Percentiles rank a stretch among this genome's conserved stretches.
phyloP scores from a whole-genome alignment of 1,284 basidiomycete genomes.

The Amylostereum chailletii region DNA sequence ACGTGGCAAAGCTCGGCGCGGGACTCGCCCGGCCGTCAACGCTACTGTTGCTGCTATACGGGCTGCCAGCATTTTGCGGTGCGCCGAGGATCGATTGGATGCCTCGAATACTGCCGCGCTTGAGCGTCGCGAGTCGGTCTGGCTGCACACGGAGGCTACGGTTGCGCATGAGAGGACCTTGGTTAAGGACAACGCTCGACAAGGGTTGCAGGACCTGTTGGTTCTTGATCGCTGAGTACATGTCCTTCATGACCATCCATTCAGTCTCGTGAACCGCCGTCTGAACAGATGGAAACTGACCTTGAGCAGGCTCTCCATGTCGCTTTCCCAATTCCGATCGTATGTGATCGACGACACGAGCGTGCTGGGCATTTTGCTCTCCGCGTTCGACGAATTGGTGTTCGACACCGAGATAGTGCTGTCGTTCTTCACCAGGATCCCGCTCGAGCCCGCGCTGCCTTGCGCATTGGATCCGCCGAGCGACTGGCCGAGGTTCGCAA shows the following conservation, averaged over 20 bases:
- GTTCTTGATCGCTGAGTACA: conserved; percentile 85
- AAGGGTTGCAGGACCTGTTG: conserved; percentile 87
- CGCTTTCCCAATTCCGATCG: conserved; percentile 70
- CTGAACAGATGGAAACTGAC: conserved; percentile 28
- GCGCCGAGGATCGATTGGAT: conserved; percentile 68
- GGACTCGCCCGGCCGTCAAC: conserved; percentile 83
- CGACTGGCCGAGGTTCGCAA: conserved; percentile 23
- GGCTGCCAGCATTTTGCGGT: conserved; percentile 44
- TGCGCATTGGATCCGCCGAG: conserved; percentile 30
- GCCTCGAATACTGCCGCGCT: conserved; percentile 84
- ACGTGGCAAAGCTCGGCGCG: conserved; percentile 81
- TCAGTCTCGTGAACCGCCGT: neutral
- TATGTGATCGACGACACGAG: conserved; percentile 33
- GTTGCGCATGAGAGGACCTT: conserved; percentile 47
- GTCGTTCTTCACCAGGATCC: conserved; percentile 13
- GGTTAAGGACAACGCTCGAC: conserved; percentile 47
- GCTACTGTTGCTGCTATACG: conserved; percentile 74
- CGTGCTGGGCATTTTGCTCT: conserved; percentile 27
- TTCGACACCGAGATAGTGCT: conserved; percentile 15
- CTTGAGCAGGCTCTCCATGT: conserved; percentile 82
- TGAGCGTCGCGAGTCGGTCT: conserved; percentile 71
- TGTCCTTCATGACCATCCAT: conserved; percentile 53
- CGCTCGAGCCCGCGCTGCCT: conserved; percentile 37
- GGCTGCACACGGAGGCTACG: conserved; percentile 59
- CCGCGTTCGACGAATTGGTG: conserved; percentile 20